Evolutionary conservation across 2,329 filamentous ascomycete genomes (phyloP), one percentile per base, ranked within the genome.

Genomic region (Chrysoporthe cubensis): DNA sequence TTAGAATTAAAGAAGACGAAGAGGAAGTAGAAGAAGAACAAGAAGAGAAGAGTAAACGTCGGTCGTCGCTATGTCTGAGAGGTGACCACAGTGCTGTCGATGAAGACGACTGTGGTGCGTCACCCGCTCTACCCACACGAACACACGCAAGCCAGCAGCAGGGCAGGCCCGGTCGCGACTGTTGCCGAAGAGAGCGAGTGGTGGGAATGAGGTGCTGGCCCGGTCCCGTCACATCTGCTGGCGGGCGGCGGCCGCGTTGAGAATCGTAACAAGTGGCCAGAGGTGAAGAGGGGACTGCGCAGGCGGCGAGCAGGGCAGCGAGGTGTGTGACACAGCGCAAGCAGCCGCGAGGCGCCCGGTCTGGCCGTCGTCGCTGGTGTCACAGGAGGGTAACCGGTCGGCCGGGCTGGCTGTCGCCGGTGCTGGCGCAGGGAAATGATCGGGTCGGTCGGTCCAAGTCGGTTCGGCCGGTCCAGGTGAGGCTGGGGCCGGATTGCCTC

Each of bases 101-200:
- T 70, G 34, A 70, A 68, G 68, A 70, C 66, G 68, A 70, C 68
- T 70, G 68, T 60, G 66, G 58, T 60, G n/a, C 13, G 21, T 16
- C 11, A 14, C 3, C 3, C 13, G 2, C 7, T n/a, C 2, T 13
- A 32, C 21, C 13, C 50, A 26, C 14, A 46, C 18, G 16, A 26
- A 54, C 26, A 34, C 50, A 54, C 26, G 21, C 50, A 54, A 16
- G 26, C 26, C 26, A 32, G 50, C 50, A 52, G 42, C 14, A 18
- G 59, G 26, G 21, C 21, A 48, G n/a, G 40, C 42, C 48, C 43
- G 59, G 43, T 46, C 40, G 21, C 40, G 11, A 18, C 13, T 32
- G 5, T 34, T 40, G 54, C 42, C 32, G 26, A 58, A 46, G 50
- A 58, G 43, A 50, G 62, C 43, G 37, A 52, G 50, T 56, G 63